Evolutionary conservation across 305 asterid species (phyloP).

Genomic region (Fraxinus angustifolia): DNA sequence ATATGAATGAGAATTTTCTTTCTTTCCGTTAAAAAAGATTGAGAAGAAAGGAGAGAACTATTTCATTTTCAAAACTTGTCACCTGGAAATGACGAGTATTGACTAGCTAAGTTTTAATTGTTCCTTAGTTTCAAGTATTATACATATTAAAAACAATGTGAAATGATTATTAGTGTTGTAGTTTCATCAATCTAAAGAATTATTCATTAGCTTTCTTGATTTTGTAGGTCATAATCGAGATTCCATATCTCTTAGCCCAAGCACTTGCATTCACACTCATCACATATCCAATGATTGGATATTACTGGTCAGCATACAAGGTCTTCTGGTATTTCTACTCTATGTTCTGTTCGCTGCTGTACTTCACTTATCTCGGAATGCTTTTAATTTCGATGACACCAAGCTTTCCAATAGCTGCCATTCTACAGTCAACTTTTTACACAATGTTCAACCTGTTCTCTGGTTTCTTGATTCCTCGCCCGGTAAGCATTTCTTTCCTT

Average conservation of each 20-base stretch:
- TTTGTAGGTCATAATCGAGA: constrained; percentile 52
- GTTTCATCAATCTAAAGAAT: background rate
- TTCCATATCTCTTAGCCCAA: constrained; percentile 50
- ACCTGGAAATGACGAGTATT: background rate
- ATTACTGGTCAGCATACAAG: constrained; percentile 47
- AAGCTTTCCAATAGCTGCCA: constrained; percentile 50
- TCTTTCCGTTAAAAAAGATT: background rate
- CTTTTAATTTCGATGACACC: constrained; percentile 58
- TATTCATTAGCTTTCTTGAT: background rate
- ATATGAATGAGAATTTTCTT: background rate
- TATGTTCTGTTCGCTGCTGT: constrained; percentile 51
- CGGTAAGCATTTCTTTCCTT: constrained; percentile 32
- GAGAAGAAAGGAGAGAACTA: background rate
- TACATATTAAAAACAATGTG: background rate
- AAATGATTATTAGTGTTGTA: background rate
- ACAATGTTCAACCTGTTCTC: constrained; percentile 45
- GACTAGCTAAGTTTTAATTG: background rate
- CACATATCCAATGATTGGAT: constrained; percentile 70
- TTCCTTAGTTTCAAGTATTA: background rate
- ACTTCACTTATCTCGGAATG: constrained; percentile 63
- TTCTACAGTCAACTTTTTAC: constrained; percentile 48
- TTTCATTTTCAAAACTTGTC: background rate
- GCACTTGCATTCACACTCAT: constrained; percentile 38
- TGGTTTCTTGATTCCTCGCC: constrained; percentile 50
- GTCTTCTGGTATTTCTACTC: constrained; percentile 51